Conservation (phyloP, 225 moss, liverwort and hornwort species). For the Sphagnum tenellum region DNA sequence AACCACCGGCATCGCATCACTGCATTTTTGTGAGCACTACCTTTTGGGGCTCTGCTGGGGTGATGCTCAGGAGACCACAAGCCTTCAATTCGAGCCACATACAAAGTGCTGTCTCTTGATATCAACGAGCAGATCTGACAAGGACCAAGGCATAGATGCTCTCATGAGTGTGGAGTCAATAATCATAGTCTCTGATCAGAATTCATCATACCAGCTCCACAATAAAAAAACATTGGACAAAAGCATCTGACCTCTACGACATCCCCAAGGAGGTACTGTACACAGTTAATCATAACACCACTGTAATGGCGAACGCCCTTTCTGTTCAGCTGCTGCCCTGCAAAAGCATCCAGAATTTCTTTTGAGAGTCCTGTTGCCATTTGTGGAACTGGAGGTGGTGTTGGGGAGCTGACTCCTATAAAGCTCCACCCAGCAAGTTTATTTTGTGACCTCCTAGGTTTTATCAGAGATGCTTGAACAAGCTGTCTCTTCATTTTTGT, state of each 20-base stretch:
- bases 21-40: slow-evolving; percentile 4
- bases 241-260: slow-evolving; percentile 16
- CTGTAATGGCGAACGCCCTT: slow-evolving; percentile 9
- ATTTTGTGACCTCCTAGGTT: not conserved
- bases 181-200: not conserved
- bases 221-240: not conserved
- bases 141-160: not conserved
- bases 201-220: not conserved
- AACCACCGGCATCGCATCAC: slow-evolving; percentile 21
- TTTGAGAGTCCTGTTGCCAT: slow-evolving; percentile 10
- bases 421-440: slow-evolving; percentile 4
- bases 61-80: slow-evolving; percentile 22
- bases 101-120: not conserved
- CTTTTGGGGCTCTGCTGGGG: slow-evolving; percentile 9
- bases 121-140: slow-evolving; percentile 11
- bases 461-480: not conserved
- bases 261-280: slow-evolving; percentile 23
- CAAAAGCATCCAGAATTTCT: slow-evolving; percentile 7
- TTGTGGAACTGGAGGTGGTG: slow-evolving; percentile 12
- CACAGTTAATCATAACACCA: slow-evolving; percentile 9
- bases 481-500: slow-evolving; percentile 1
- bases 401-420: slow-evolving; percentile 17
- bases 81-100: slow-evolving; percentile 24
- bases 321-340: slow-evolving; percentile 1
- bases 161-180: no score